These are phyloP conservation scores for Clarireedia homoeocarpa DNA, from an alignment of 2,329 filamentous ascomycete genomes.

Conservation along the genomic window DNA sequence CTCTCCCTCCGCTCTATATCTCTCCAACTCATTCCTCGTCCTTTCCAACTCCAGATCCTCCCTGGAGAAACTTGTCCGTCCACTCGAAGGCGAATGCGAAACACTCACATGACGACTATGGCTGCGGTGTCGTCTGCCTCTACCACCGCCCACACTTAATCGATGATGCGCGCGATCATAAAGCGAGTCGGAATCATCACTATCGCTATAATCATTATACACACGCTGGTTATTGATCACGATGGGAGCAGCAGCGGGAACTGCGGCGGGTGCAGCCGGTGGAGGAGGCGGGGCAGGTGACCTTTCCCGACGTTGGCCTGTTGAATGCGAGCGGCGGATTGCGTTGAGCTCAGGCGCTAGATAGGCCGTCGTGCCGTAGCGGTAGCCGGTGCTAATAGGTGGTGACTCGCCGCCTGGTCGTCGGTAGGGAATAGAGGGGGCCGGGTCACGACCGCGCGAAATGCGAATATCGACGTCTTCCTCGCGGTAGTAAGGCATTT, in stretches of 20 bases:
- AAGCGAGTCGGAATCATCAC: neutral
- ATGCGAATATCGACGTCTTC: constrained; percentile 46
- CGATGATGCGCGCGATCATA: constrained; percentile 36
- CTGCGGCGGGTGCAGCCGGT: constrained; percentile 17
- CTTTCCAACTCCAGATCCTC: constrained; percentile 34
- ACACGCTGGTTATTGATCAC: constrained; percentile 43
- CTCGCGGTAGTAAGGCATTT: constrained; percentile 37
- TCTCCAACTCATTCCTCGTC: constrained; percentile 37
- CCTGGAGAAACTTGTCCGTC: constrained; percentile 15
- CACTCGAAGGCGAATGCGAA: neutral
- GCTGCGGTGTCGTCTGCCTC: neutral
- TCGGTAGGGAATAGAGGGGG: constrained; percentile 26
- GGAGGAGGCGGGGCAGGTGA: constrained; percentile 10
- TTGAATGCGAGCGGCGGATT: constrained; percentile 14
- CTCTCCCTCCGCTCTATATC: constrained; percentile 2
- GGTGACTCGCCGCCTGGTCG: constrained; percentile 28
- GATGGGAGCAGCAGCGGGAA: neutral
- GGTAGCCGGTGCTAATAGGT: constrained; percentile 18
- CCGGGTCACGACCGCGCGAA: constrained; percentile 30
- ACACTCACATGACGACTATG: constrained; percentile 7
- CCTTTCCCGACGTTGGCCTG: constrained; percentile 9
- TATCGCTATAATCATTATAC: constrained; percentile 2
- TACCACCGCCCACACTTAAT: neutral
- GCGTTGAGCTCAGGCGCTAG: constrained; percentile 20
- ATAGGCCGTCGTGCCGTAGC: constrained; percentile 10